Evolutionary conservation across 352 stramenopile species (phyloP).

Genomic region (Globisporangium polare): DNA sequence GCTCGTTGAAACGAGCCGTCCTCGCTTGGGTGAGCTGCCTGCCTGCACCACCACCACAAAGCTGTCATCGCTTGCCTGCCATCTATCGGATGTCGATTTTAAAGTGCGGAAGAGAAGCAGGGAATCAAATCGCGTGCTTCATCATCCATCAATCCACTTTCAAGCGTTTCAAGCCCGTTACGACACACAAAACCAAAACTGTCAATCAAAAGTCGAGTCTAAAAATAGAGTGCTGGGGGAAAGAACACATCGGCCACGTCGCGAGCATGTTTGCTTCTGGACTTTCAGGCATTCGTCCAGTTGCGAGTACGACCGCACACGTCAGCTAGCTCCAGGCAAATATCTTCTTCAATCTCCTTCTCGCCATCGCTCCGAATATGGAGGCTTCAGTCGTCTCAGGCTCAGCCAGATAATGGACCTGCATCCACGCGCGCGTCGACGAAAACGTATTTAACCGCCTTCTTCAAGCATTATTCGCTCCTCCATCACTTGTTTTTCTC

Average conservation of each 20-base stretch:
- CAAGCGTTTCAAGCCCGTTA: constrained; percentile 5
- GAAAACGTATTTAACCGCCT: not conserved
- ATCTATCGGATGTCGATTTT: not conserved
- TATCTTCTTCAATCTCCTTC: not conserved
- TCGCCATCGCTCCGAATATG: too few relatives aligned
- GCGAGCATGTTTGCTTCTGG: not conserved
- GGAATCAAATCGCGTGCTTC: not conserved
- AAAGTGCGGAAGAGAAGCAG: not conserved
- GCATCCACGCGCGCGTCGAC: not conserved
- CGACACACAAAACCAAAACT: not conserved
- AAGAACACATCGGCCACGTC: not conserved
- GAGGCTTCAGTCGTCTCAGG: not conserved
- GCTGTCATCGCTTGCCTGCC: not conserved
- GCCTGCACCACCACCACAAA: not conserved
- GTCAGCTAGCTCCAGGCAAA: not conserved
- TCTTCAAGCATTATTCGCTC: constrained; percentile 2
- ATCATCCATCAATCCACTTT: not conserved
- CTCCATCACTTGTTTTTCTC: constrained; percentile 4
- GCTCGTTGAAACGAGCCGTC: too few relatives aligned
- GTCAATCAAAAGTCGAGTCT: not conserved
- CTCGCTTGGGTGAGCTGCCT: not conserved
- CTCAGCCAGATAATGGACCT: too few relatives aligned
- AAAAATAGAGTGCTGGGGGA: not conserved
- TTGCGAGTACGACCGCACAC: not conserved
- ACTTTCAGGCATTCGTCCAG: not conserved